These are phyloP conservation scores for Podila clonocystis DNA, from an alignment of 192 early-diverging fungal species.

Conservation along the genomic window DNA sequence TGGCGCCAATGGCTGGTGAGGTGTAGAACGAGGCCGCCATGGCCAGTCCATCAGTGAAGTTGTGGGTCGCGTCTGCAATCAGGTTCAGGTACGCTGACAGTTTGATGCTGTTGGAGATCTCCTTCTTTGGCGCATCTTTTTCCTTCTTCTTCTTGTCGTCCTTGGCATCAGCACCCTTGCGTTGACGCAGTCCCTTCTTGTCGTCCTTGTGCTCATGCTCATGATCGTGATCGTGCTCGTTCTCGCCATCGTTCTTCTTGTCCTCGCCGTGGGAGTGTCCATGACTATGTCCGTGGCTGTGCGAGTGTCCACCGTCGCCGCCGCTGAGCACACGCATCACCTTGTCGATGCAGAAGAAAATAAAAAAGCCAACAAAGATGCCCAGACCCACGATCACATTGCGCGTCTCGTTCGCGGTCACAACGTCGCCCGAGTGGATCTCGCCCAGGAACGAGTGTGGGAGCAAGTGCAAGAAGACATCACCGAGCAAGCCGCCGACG, in stretches of 20 bases:
- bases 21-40: constrained; percentile 87
- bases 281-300: constrained; percentile 64
- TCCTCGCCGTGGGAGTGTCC: constrained; percentile 50
- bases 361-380: constrained; percentile 79
- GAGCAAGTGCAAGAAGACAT: constrained; percentile 86
- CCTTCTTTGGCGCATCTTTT: constrained; percentile 17
- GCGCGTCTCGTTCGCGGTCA: constrained; percentile 56
- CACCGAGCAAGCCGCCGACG: constrained; percentile 85
- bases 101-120: constrained; percentile 62
- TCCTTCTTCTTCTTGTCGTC: constrained; percentile 22
- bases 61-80: constrained; percentile 87
- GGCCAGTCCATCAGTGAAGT: constrained; percentile 87
- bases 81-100: constrained; percentile 82
- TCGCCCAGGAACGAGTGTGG: constrained; percentile 80
- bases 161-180: constrained; percentile 50
- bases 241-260: constrained; percentile 45
- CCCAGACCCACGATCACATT: constrained; percentile 77
- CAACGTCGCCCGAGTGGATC: constrained; percentile 50
- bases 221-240: constrained; percentile 36
- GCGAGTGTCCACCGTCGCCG: constrained; percentile 67
- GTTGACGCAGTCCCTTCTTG: constrained; percentile 15
- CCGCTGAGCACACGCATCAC: constrained; percentile 80
- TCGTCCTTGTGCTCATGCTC: constrained; percentile 44
- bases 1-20: constrained; percentile 83
- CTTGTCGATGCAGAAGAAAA: constrained; percentile 87